Evolutionary conservation across 2,329 filamentous ascomycete genomes (phyloP), one percentile per base, ranked within the genome.

Genomic region (Phialemonium atrogriseum): DNA sequence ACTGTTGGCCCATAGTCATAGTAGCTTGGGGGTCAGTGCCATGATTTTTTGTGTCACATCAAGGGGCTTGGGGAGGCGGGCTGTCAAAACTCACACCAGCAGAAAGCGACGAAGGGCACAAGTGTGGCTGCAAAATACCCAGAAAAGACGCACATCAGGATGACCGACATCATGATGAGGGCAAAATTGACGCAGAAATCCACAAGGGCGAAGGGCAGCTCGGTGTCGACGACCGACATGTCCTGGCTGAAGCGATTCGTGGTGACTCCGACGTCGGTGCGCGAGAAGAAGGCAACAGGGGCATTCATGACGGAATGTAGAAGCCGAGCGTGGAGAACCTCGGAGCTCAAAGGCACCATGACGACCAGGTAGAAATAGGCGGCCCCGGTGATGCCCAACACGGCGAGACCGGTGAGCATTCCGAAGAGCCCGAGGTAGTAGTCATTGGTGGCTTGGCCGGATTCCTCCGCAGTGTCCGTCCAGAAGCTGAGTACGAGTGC

Each of bases 161-260:
- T 18, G 13, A 31, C 19, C 10, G 33, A 31, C 19, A 33, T 27
- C 10, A 30, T 23, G 9, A 36, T n/a, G 11, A 33, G 13, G 8
- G 13, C 20, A 7, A 33, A 20, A 18, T 32, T 34, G 13, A 36
- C 27, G 18, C 23, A 27, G 15, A 38, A 29, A 27, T 34, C 33
- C 8, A 37, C 25, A 14, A 27, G 25, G 5, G 25, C 13, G 10
- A 27, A 27, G 10, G 45, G 45, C 8, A 48, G 30, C 30, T 45
- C 37, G 4, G 28, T 43, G 33, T 48, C 45, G 17, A 45, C 24
- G 11, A 47, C 23, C 18, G 36, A 34, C 22, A 46, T 31, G 27
- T 48, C 45, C 26, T 48, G 45, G 24, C 38, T 42, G 30, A 48
- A 46, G 10, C 40, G 34, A 31, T 46, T 47, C 2, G 36, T 37